These are phyloP conservation scores for Komagataella phaffii DNA, from an alignment of 805 yeast species.

Conservation along the genomic window DNA sequence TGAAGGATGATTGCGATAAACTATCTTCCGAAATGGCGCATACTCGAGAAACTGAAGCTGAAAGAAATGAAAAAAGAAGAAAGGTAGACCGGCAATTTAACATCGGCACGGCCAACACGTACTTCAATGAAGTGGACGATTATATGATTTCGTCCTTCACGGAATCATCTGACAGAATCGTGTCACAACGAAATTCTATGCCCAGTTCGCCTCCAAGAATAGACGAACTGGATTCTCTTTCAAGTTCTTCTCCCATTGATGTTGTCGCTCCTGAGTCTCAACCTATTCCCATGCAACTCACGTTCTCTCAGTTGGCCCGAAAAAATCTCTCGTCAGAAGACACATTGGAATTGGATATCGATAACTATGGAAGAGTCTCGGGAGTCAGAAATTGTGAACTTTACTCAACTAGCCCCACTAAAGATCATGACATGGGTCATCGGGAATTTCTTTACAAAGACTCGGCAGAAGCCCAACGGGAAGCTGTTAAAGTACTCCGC, in stretches of 20 bases:
- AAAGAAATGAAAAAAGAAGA: neutral
- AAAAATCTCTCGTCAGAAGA: conserved; percentile 2
- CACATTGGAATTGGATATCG: conserved; percentile 24
- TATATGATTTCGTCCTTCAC: neutral
- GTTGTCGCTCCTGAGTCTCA: neutral
- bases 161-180: neutral
- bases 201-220: neutral
- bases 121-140: neutral
- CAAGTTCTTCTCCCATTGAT: neutral
- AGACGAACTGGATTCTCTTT: neutral
- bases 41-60: neutral
- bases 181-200: neutral
- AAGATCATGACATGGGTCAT: neutral
- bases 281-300: neutral
- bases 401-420: neutral
- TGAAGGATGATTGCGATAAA: neutral
- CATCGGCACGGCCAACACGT: neutral
- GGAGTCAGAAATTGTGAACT: conserved; percentile 11
- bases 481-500: conserved; percentile 28
- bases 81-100: neutral
- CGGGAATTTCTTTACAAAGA: conserved; percentile 5
- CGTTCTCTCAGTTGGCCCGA: neutral
- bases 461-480: conserved; percentile 8
- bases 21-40: neutral
- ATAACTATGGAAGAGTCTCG: conserved; percentile 26